These are phyloP conservation scores for Brasenia schreberi DNA, from an alignment of 164 flowering plant species.

Conservation along the genomic window DNA sequence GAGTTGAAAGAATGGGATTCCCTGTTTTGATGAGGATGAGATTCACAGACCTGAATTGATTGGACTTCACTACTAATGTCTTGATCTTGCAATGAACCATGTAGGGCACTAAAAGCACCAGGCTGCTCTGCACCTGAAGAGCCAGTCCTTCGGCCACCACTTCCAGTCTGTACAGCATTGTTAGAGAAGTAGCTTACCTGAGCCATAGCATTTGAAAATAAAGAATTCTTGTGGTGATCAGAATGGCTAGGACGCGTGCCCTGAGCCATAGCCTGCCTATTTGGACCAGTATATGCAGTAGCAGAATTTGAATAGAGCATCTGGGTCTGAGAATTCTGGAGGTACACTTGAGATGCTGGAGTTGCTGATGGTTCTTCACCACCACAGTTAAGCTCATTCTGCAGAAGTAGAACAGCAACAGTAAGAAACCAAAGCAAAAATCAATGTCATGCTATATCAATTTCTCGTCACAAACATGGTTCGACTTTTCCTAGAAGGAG, in stretches of 20 bases:
- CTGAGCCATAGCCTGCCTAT: conserved; percentile 23
- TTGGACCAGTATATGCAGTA: conserved; percentile 33
- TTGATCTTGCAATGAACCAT: background rate
- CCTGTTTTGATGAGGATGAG: conserved; percentile 27
- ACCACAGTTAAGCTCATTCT: conserved; percentile 63
- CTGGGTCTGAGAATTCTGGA: conserved; percentile 27
- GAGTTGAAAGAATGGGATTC: conserved; percentile 34
- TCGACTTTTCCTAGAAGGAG: no score
- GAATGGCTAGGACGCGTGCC: conserved; percentile 28
- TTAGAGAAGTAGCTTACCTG: conserved; percentile 28
- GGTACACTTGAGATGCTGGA: conserved; percentile 32
- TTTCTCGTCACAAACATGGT: no score
- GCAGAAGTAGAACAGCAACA: conserved; percentile 9
- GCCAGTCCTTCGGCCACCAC: conserved; percentile 4
- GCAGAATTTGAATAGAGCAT: conserved; percentile 9
- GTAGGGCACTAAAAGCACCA: background rate
- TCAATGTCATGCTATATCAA: background rate
- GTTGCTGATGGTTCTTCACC: conserved; percentile 59
- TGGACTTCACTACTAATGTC: background rate
- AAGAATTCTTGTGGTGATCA: conserved; percentile 50
- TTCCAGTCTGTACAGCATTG: conserved; percentile 18
- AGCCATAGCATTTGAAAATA: conserved; percentile 52
- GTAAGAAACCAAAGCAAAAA: no score
- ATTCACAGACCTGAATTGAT: conserved; percentile 18
- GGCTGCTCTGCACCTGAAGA: background rate